Base-by-base conservation (phyloP, 2,329 filamentous ascomycete species). In the Fusarium solani-melongenae region DNA sequence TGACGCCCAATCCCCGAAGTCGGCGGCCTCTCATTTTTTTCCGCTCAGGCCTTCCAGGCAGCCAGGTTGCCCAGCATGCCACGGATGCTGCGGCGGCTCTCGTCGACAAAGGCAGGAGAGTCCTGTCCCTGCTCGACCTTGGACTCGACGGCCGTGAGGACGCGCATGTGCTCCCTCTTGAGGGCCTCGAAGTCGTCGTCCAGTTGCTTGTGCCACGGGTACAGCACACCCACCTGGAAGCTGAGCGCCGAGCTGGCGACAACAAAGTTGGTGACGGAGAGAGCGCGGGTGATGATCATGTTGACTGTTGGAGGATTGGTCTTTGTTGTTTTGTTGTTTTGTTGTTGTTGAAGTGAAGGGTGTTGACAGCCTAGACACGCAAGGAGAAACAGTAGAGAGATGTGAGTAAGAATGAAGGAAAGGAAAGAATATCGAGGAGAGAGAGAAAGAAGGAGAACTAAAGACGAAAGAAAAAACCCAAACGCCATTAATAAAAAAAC, bases 211-310 rank as follows among this genome's bases (percentile, higher is more conserved):
- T 93, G 91, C 91, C 91, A 93, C 2, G 91, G 91, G 80, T 93
- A 93, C 12, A 93, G 84, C 41, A 93, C 91, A 74, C 90, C 91
- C 58, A 92, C 89, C 81, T 93, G 91, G 80, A 93, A 93, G 38
- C 84, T 85, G 36, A 93, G 85, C 0, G 91, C 91, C 5, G 90
- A 92, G 33, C 86, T 87, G 62, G 90, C 91, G 69, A 93, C 89
- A 71, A 87, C 78, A 78, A 93, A 93, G 83, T 93, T 79, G 67
- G 77, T 79, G 31, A 79, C 64, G 29, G 77, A 78, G 20, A 79
- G 73, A n/a, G 76, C 76, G 39, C 77, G 77, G 3, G 77, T 78
- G 56, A 79, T 66, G 41, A 76, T 71, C 74, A 77, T 78, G 56
- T 39, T 74, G 67, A 31, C 55, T 33, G 68, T 44, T 66, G 29